Percentiles rank a stretch among this genome's conserved stretches.
phyloP scores from a whole-genome alignment of 306 rosid species.

The Cucurbita maxima region DNA sequence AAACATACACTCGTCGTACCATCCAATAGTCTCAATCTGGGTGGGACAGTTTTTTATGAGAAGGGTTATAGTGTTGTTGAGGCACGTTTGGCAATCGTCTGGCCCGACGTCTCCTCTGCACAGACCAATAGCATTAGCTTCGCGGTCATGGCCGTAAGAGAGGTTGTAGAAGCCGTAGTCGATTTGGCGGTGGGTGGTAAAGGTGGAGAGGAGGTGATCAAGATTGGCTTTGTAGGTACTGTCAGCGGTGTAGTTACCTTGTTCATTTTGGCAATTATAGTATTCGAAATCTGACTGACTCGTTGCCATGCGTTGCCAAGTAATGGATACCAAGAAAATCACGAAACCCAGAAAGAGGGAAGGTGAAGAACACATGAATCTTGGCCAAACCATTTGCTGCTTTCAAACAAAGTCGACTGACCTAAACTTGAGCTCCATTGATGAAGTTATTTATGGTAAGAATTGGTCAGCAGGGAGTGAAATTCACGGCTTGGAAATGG shows the following conservation, averaged over 20 bases:
- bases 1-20: background rate
- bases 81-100: background rate
- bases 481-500: too few species aligned
- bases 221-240: conserved; percentile 34
- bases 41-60: background rate
- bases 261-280: background rate
- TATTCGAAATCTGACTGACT: background rate
- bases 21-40: background rate
- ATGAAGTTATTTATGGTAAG: too few species aligned
- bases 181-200: conserved; percentile 8
- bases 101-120: background rate
- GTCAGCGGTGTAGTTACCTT: conserved; percentile 12
- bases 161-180: conserved; percentile 23
- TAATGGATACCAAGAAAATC: background rate
- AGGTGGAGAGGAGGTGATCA: conserved; percentile 25
- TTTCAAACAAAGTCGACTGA: too few species aligned
- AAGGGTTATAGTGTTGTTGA: background rate
- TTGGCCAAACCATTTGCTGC: background rate
- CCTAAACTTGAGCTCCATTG: too few species aligned
- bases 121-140: background rate
- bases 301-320: background rate
- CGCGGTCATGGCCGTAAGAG: conserved; percentile 12
- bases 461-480: too few species aligned
- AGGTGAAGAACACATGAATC: background rate
- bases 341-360: background rate